Conservation (phyloP, 225 moss, liverwort and hornwort genomes). For the Thuidium tamariscinum region DNA sequence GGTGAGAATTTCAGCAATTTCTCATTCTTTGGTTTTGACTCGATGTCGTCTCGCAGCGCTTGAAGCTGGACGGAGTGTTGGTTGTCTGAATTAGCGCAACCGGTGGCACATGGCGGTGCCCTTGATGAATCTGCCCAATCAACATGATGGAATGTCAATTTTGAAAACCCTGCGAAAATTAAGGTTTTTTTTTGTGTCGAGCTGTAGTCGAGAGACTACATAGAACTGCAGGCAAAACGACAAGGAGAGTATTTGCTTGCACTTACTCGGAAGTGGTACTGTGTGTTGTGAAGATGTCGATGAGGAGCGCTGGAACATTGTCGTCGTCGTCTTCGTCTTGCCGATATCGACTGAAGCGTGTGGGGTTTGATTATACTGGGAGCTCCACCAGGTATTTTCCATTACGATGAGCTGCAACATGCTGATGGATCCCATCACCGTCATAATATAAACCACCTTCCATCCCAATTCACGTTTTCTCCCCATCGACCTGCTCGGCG, state of each 20-base stretch:
- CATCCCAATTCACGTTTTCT: slow-evolving; percentile 8
- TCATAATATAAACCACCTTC: slow-evolving; percentile 1
- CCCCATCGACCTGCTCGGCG: neutral
- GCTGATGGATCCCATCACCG: slow-evolving; percentile 1
- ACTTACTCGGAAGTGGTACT: neutral
- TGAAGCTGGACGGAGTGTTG: neutral
- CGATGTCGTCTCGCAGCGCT: neutral
- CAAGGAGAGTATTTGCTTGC: neutral
- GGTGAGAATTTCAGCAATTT: slow-evolving; percentile 4
- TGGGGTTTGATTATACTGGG: neutral
- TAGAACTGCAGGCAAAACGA: neutral
- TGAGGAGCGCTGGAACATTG: neutral
- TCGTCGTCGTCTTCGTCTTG: neutral
- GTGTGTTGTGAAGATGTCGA: neutral
- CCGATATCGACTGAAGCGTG: neutral
- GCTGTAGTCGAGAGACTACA: neutral
- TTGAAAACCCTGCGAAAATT: neutral
- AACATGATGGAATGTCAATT: neutral
- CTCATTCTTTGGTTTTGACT: neutral
- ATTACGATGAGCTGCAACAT: slow-evolving; percentile 9
- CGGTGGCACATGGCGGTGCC: neutral
- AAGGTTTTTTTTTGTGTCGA: neutral
- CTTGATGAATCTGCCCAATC: neutral
- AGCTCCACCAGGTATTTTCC: slow-evolving; percentile 12
- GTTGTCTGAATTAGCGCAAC: neutral